Evolutionary conservation across 75 land plant genomes (phyloP), one percentile per base, ranked within the genome.

Genomic region (Picea glauca): DNA sequence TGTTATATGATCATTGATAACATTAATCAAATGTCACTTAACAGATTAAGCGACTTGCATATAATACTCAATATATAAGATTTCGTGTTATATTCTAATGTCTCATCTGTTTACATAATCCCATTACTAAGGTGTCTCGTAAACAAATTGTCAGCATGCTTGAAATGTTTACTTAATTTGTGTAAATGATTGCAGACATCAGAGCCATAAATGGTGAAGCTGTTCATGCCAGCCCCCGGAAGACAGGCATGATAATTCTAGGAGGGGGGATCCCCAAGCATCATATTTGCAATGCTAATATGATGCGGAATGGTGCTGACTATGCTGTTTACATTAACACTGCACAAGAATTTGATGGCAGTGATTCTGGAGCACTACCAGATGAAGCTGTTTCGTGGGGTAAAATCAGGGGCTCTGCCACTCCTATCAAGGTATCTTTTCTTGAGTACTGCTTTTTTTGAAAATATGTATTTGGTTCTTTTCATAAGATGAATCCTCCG

Each of bases 371-470:
- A 11, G 99, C 99, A 31, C 87, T 85, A 35, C 99, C 99, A 72
- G 99, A 96, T 85, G 99, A 96, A 80, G 99, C 99, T 67, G 86
- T 94, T 23, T 96, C 99, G 15, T 96, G 99, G 99, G 99, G 99
- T 46, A 96, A 96, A 81, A 94, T 96, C 58, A 86, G 91, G 58
- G 91, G 93, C 66, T 87, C 85, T 78, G 96, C 99, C 20, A 89
- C 88, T 75, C 84, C 91, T 67, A 92, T 96, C 60, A 96, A 96
- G 88, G 99, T 94, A 78, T 58, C 33, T 72, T 32, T 31, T 61
- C 70, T 67, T 60, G 80, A 31, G 56, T 50, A 50, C 12, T 43
- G 3, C 23, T 66, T 66, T 32, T 43, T 26, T 66, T 46, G 43
- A 68, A 26, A 58, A 76, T 59, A 58, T 2, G 11, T 21, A 66